Evolutionary conservation across 2,329 filamentous ascomycete species (phyloP), one percentile per base, ranked within the genome.

Genomic region (Coccinonectria pachysandricola): DNA sequence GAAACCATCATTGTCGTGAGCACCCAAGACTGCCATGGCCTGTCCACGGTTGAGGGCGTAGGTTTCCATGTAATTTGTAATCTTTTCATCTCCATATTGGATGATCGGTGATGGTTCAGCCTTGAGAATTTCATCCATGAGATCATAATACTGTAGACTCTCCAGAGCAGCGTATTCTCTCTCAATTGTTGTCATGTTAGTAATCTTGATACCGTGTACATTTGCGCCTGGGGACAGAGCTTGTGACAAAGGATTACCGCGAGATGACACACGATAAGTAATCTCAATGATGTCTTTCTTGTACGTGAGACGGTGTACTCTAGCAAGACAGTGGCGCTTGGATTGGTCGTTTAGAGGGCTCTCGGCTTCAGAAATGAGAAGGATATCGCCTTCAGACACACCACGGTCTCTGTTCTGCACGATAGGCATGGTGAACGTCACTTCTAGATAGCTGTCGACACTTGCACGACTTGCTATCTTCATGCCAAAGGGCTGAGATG

Each of bases 1-100:
- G 49, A 98, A 98, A 0, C 85, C 92, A 55, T 96, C 91, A 42
- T 98, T 98, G 46, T 93, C 87, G 31, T 87, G 72, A 8, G 87
- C 88, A 27, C 88, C 92, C 37, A 91, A 73, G 35, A 98, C 84
- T 6, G 91, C 91, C 53, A 83, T 82, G 4, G 88, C 85, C 50
- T 98, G 91, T 5, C 86, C 91, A 21, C 66, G 65, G 50, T 98
- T 98, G 30, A 98, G 71, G 12, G 73, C 70, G 57, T 94, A 96
- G 31, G 79, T 87, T 13, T 70, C 62, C 54, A 80, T 77, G 18
- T 84, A 68, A 6, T 71, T 68, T 6, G 71, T 61, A 6, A 94
- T 61, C 34, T 76, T 77, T 36, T 81, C 72, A 4, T 88, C 77
- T 21, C 74, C 72, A 49, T 93, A 95, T 6, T 73, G 75, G 27